Percentiles rank a stretch among this genome's conserved stretches.
These are phyloP conservation scores for sorghum (Sorghum bicolor) DNA, from an alignment of 176 grass and related monocot species.

Conservation along the genomic window DNA sequence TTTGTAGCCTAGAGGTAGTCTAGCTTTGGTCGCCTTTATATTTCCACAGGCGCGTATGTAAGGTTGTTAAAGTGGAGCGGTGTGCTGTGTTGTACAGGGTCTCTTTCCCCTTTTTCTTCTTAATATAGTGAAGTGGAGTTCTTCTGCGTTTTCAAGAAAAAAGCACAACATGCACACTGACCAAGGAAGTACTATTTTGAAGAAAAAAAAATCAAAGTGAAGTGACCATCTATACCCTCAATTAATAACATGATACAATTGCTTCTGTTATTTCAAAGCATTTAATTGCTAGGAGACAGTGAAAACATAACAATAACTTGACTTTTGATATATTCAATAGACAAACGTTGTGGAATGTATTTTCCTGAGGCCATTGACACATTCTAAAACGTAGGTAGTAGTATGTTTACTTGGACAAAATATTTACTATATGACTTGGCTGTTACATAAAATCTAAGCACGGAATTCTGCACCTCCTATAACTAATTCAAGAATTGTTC, in stretches of 20 bases:
- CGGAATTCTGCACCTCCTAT: not conserved
- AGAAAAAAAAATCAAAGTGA: not conserved
- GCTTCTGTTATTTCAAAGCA: not conserved
- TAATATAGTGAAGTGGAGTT: no score
- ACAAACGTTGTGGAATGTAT: not conserved
- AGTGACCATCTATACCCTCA: not conserved
- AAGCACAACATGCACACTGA: no score
- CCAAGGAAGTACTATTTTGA: not conserved
- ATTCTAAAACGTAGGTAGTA: not conserved
- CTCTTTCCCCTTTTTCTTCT: no score
- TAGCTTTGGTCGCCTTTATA: no score
- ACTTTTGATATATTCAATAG: not conserved
- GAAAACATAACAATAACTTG: not conserved
- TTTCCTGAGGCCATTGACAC: not conserved
- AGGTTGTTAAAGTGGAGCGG: no score
- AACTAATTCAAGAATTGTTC: conserved; percentile 11
- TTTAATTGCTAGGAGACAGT: not conserved
- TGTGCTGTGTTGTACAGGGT: no score
- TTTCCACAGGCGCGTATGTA: no score
- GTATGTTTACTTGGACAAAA: conserved; percentile 17
- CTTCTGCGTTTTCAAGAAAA: no score
- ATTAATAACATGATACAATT: not conserved
- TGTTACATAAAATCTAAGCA: conserved; percentile 21
- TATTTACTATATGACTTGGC: not conserved
- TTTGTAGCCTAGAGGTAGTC: no score